Evolutionary conservation across 2,329 filamentous ascomycete genomes (phyloP), one percentile per base, ranked within the genome.

Genomic region (Exophiala xenobiotica): DNA sequence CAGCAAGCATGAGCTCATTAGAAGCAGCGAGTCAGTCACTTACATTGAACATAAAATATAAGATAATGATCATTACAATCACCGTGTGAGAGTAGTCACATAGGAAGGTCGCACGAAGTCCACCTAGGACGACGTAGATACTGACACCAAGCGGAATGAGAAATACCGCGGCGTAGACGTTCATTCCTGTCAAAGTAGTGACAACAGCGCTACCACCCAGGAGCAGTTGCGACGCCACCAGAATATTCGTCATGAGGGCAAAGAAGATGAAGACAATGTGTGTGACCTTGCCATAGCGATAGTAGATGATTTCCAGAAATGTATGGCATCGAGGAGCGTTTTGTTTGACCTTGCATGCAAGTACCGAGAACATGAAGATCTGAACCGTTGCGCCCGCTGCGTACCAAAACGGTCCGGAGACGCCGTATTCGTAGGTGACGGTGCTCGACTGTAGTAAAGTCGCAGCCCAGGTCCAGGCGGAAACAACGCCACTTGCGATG

Each of bases 401-500:
- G 63, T 81, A 81, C 73, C 38, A 40, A 12, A 39, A 39, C 16
- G 37, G 37, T 2, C 37, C 37, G 2, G 37, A 18, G 41, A 86
- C 78, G 41, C 82, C 82, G 64, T 91, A 92, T 57, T 81, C 76
- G 68, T 95, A 95, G 55, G 87, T 88, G 18, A 95, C 86, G 12
- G 84, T 81, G 1, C 87, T 85, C 2, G 81, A 86, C 64, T 92
- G 88, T 2, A 93, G 38, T 8, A 55, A 48, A 14, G 51, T 53
- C 3, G 51, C 54, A 6, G 56, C 33, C 56, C 90, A 95, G 0
- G 90, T 95, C 90, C 90, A 96, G 1, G 86, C 90, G 11, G 87
- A 91, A 2, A 95, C 88, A 12, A 95, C 89, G 9, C 89, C 90
- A 3, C 88, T 87, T 7, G 88, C 87, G 1, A 95, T 89, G 7